Conservation (phyloP, 768 basidiomycete genomes). For the Lyophyllum atratum region DNA sequence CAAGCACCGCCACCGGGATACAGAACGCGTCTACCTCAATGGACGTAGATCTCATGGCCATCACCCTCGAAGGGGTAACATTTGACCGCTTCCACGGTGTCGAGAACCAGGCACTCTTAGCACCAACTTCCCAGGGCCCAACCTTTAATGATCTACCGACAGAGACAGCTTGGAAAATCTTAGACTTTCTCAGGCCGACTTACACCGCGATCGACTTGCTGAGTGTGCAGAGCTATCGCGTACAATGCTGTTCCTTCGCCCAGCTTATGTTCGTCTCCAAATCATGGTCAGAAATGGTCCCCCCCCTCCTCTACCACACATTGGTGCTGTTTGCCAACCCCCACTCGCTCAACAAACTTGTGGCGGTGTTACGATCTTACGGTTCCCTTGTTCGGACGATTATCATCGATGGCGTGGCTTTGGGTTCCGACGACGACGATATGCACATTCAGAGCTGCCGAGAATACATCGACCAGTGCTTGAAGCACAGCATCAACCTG, state of each 20-base stretch:
- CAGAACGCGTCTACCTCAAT: neutral
- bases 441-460: neutral
- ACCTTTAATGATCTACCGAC: constrained; percentile 3
- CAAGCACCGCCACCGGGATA: neutral
- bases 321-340: neutral
- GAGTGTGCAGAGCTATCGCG: neutral
- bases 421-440: neutral
- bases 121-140: neutral
- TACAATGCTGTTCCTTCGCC: neutral
- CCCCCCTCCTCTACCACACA: neutral
- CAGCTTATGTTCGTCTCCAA: constrained; percentile 6
- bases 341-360: neutral
- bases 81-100: neutral
- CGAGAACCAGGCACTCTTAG: neutral
- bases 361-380: neutral
- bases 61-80: neutral
- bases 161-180: constrained; percentile 10
- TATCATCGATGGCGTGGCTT: neutral
- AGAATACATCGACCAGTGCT: constrained; percentile 1
- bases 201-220: neutral
- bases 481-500: neutral
- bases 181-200: neutral
- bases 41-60: neutral
- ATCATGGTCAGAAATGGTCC: constrained; percentile 1
- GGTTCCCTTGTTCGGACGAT: neutral